A percentile compares a stretch with the other conserved stretches of the same genome.
These are phyloP conservation scores for Lactarius evosmus DNA, from an alignment of 768 basidiomycete species.

Conservation along the genomic window DNA sequence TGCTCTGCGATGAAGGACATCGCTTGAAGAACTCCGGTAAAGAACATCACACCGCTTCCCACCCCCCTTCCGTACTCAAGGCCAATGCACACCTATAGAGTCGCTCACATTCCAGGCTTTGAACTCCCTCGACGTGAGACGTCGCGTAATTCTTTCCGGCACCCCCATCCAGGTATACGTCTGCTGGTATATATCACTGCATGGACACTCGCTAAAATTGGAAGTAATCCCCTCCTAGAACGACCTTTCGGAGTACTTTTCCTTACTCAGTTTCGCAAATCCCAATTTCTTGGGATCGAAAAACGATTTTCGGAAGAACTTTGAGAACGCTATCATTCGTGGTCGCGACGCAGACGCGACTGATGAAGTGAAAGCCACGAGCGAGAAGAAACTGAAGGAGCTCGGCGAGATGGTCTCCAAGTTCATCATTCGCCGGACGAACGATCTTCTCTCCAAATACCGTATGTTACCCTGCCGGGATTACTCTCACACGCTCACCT, in stretches of 20 bases:
- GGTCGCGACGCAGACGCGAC: constrained; percentile 88
- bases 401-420: constrained; percentile 83
- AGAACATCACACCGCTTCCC: constrained; percentile 27
- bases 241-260: constrained; percentile 92
- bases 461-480: constrained; percentile 46
- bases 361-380: constrained; percentile 69
- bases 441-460: constrained; percentile 93
- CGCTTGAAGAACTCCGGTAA: constrained; percentile 93
- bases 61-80: constrained; percentile 6
- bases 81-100: constrained; percentile 43
- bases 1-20: constrained; percentile 98
- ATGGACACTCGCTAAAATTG: constrained; percentile 9
- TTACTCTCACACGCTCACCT: neutral
- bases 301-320: constrained; percentile 92
- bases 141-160: constrained; percentile 90
- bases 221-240: constrained; percentile 49
- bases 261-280: constrained; percentile 89
- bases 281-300: constrained; percentile 86
- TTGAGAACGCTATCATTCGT: constrained; percentile 85
- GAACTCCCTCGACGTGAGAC: constrained; percentile 76
- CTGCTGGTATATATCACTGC: neutral
- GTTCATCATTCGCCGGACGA: constrained; percentile 93
- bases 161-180: constrained; percentile 79
- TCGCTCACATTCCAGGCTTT: constrained; percentile 85
- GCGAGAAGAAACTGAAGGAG: constrained; percentile 89